phyloP scores from a whole-genome alignment of 805 yeast genomes.

The Saturnispora halmiae region DNA sequence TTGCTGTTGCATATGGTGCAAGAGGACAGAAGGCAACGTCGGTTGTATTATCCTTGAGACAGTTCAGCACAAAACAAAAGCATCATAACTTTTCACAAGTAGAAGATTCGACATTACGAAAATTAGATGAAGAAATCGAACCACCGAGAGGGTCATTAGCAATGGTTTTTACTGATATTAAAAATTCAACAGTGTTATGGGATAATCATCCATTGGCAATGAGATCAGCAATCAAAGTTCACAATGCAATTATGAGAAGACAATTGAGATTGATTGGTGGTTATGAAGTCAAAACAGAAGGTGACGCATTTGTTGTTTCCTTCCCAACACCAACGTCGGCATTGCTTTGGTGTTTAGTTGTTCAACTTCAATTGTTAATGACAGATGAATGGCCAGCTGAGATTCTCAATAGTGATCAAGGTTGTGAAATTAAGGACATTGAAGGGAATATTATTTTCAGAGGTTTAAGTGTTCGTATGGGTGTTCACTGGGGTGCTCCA shows the following conservation, averaged over 20 bases:
- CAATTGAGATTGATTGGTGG: slow-evolving; percentile 91
- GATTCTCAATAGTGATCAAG: slow-evolving; percentile 74
- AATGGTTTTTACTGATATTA: slow-evolving; percentile 94
- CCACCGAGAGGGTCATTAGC: slow-evolving; percentile 95
- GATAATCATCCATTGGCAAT: slow-evolving; percentile 86
- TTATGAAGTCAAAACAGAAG: slow-evolving; percentile 97
- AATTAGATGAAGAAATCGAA: slow-evolving; percentile 80
- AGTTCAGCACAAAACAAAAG: slow-evolving; percentile 32
- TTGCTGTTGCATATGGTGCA: slow-evolving; percentile 89
- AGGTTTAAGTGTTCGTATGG: slow-evolving; percentile 96
- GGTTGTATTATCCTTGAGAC: slow-evolving; percentile 64
- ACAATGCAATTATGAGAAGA: slow-evolving; percentile 89
- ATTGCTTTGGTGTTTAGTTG: slow-evolving; percentile 87
- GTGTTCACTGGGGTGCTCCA: slow-evolving; percentile 96
- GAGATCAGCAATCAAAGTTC: slow-evolving; percentile 94
- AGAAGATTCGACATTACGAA: slow-evolving; percentile 71
- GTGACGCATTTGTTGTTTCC: slow-evolving; percentile 97
- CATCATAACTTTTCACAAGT: slow-evolving; percentile 37
- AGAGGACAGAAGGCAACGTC: slow-evolving; percentile 62
- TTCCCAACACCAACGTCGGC: slow-evolving; percentile 91
- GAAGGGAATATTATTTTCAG: slow-evolving; percentile 55
- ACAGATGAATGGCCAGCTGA: slow-evolving; percentile 94
- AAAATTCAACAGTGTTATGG: slow-evolving; percentile 90
- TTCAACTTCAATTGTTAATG: slow-evolving; percentile 70
- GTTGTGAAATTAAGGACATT: slow-evolving; percentile 66